These are phyloP conservation scores for Saccharum spontaneum DNA, from an alignment of 176 grass and related monocot species.

Conservation along the genomic window DNA sequence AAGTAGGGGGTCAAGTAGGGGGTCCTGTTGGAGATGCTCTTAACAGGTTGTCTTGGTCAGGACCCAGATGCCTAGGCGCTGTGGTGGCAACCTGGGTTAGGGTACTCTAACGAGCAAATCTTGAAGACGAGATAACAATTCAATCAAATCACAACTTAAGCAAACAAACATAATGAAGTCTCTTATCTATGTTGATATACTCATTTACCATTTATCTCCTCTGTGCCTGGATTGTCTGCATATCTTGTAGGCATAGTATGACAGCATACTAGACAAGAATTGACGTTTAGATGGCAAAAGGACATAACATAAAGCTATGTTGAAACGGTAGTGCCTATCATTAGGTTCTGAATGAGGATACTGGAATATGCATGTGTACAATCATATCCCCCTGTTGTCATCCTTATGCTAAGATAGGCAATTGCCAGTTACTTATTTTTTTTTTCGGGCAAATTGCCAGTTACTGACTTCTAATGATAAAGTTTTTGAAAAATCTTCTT, in stretches of 20 bases:
- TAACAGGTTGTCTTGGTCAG: neutral
- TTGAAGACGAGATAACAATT: neutral
- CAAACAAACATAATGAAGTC: neutral
- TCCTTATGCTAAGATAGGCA: constrained; percentile 28
- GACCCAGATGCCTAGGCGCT: neutral
- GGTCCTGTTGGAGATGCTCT: no score
- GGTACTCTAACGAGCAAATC: neutral
- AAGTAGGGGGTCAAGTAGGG: no score
- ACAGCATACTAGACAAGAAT: constrained; percentile 9
- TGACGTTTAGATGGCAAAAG: constrained; percentile 13
- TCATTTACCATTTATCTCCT: neutral
- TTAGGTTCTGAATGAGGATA: constrained; percentile 19
- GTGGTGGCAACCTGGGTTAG: neutral
- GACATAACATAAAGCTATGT: neutral
- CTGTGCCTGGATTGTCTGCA: neutral
- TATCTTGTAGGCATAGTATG: constrained; percentile 3
- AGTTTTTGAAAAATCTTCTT: constrained; percentile 11
- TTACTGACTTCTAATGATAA: neutral
- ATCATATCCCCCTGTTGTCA: neutral
- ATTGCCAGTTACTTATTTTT: neutral
- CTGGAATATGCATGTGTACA: constrained; percentile 8
- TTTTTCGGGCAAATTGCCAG: neutral
- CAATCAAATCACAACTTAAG: neutral
- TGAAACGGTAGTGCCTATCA: constrained; percentile 1
- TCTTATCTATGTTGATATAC: constrained; percentile 8